Conservation (phyloP, 2,329 filamentous ascomycete species). For the Alternaria panax region DNA sequence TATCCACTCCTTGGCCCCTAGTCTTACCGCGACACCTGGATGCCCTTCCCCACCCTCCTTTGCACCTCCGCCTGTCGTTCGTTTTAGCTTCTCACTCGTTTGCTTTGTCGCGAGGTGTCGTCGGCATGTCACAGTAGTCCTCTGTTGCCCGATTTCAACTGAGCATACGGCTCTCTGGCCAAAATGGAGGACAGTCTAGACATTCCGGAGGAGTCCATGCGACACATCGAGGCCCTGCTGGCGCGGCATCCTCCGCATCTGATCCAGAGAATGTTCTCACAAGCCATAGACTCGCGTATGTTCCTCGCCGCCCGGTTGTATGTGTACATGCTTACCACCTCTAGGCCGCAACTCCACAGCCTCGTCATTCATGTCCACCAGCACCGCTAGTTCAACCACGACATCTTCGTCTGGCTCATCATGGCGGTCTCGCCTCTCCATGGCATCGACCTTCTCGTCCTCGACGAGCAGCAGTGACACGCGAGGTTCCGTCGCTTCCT, state of each 20-base stretch:
- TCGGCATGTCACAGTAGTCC: constrained; percentile 31
- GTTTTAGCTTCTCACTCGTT: constrained; percentile 16
- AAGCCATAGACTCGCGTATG: constrained; percentile 47
- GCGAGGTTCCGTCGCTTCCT: constrained; percentile 41
- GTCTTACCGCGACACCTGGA: constrained; percentile 28
- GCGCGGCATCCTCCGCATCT: constrained; percentile 46
- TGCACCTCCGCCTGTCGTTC: constrained; percentile 16
- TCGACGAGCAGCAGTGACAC: constrained; percentile 40
- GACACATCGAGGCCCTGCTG: constrained; percentile 48
- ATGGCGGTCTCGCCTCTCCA: constrained; percentile 44
- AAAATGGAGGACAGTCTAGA: constrained; percentile 47
- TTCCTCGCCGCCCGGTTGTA: constrained; percentile 3
- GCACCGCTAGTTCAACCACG: constrained; percentile 38
- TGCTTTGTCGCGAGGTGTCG: constrained; percentile 14
- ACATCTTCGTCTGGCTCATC: constrained; percentile 43
- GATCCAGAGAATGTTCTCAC: constrained; percentile 49
- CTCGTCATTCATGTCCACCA: constrained; percentile 44
- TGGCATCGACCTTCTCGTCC: constrained; percentile 43
- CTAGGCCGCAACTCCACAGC: constrained; percentile 45
- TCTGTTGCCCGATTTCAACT: constrained; percentile 14
- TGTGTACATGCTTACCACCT: constrained; percentile 26
- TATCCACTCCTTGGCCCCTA: constrained; percentile 43
- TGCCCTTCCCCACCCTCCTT: constrained; percentile 33
- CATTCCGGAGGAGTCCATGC: constrained; percentile 49
- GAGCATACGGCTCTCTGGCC: constrained; percentile 21